Conservation (phyloP, 2,329 filamentous ascomycete genomes). For the Epichloe bromicola region DNA sequence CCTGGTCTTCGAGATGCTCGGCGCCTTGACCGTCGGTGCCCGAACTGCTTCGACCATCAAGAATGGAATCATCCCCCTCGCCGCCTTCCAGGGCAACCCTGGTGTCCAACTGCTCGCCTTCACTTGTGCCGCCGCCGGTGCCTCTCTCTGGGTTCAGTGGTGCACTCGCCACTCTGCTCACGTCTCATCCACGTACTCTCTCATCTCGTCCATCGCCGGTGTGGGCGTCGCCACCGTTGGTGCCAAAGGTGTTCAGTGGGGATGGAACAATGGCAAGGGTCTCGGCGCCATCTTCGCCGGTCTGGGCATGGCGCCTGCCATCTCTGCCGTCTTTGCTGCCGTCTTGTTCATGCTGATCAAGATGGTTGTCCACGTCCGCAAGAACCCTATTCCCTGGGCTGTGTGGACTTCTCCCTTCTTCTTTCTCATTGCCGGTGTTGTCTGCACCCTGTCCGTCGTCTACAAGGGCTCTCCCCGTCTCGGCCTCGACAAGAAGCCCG, state of each 20-base stretch:
- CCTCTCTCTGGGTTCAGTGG: slow-evolving; percentile 65
- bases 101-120: slow-evolving; percentile 56
- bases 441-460: slow-evolving; percentile 66
- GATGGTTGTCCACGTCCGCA: slow-evolving; percentile 54
- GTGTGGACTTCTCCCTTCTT: slow-evolving; percentile 62
- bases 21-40: slow-evolving; percentile 51
- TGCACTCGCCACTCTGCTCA: slow-evolving; percentile 59
- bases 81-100: slow-evolving; percentile 44
- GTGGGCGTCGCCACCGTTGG: slow-evolving; percentile 54
- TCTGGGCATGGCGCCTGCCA: slow-evolving; percentile 56
- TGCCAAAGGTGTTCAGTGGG: slow-evolving; percentile 50
- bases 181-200: slow-evolving; percentile 57
- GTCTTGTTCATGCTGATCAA: slow-evolving; percentile 57
- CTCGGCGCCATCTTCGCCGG: slow-evolving; percentile 61
- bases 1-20: slow-evolving; percentile 52
- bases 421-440: slow-evolving; percentile 61
- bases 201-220: slow-evolving; percentile 53
- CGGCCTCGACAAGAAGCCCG: slow-evolving; percentile 50
- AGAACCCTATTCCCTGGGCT: slow-evolving; percentile 59
- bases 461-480: slow-evolving; percentile 68
- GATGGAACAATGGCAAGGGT: slow-evolving; percentile 55
- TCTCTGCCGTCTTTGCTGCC: slow-evolving; percentile 50
- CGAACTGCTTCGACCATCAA: slow-evolving; percentile 65
- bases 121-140: slow-evolving; percentile 47
- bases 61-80: slow-evolving; percentile 52